Evolutionary conservation across 140 eudicot genomes (phyloP).

Genomic region (Anethum foeniculum): DNA sequence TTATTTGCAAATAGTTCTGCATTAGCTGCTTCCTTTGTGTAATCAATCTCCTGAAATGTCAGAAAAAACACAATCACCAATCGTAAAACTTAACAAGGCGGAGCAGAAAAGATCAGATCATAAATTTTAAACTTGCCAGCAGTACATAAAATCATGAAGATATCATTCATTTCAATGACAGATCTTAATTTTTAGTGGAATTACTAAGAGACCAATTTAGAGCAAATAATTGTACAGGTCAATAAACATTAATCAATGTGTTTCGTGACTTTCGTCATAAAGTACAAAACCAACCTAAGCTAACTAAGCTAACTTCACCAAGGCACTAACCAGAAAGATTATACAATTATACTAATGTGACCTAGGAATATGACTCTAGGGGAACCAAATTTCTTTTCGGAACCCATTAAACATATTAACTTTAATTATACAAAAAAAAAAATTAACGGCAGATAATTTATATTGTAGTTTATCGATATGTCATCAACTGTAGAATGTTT

Average conservation of each 20-base stretch:
- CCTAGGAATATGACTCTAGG: neutral
- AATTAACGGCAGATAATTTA: neutral
- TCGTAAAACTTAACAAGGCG: neutral
- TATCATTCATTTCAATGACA: neutral
- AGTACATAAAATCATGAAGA: neutral
- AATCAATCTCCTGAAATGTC: constrained; percentile 81
- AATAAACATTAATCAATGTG: neutral
- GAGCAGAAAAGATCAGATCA: neutral
- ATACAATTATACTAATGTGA: neutral
- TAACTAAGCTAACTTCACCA: neutral
- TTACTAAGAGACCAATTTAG: neutral
- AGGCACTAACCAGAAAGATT: no score
- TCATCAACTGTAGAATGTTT: neutral
- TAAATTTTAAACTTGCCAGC: neutral
- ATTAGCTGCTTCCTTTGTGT: constrained; percentile 93
- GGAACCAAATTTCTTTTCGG: neutral
- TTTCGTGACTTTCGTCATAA: neutral
- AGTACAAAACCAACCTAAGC: no score
- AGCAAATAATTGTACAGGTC: neutral
- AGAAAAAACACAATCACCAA: neutral
- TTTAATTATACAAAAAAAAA: neutral
- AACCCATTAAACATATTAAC: neutral
- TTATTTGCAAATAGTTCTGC: constrained; percentile 86
- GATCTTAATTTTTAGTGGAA: neutral
- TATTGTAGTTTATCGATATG: no score